phyloP scores from a whole-genome alignment of 768 basidiomycete species.

The Collybiopsis luxurians region DNA sequence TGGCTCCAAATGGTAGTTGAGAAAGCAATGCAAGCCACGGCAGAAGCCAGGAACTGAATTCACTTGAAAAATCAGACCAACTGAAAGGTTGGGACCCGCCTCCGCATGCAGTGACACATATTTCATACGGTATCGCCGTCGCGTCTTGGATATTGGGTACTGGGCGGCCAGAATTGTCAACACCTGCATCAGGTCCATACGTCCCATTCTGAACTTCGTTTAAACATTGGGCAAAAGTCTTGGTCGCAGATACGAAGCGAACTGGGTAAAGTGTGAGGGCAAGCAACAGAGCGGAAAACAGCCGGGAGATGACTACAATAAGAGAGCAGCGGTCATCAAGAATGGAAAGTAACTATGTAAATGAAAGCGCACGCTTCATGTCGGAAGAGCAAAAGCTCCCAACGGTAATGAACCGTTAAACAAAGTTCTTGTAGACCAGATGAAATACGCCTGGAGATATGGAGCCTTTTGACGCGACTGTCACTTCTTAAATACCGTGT shows the following conservation, averaged over 20 bases:
- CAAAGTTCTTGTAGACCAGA: too few relatives aligned
- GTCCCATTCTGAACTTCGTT: background rate
- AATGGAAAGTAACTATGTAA: too few relatives aligned
- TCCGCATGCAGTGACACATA: background rate
- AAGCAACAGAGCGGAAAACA: too few relatives aligned
- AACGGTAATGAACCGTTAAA: too few relatives aligned
- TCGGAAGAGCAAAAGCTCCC: too few relatives aligned
- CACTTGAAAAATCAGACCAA: slow-evolving; percentile 34
- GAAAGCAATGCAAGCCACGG: slow-evolving; percentile 49
- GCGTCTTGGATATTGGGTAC: background rate
- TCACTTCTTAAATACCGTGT: too few relatives aligned
- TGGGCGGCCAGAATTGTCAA: background rate
- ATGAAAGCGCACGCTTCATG: too few relatives aligned
- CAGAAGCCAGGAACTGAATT: slow-evolving; percentile 43
- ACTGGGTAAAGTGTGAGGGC: too few relatives aligned
- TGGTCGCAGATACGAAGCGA: background rate
- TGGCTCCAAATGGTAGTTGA: slow-evolving; percentile 46
- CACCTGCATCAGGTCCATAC: background rate
- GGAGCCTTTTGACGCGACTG: too few relatives aligned
- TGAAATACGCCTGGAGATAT: too few relatives aligned
- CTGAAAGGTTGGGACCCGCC: background rate
- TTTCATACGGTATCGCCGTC: slow-evolving; percentile 2
- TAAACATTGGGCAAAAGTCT: background rate
- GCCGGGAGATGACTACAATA: too few relatives aligned
- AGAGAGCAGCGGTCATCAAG: too few relatives aligned